Evolutionary conservation across 2,329 filamentous ascomycete species (phyloP).

Genomic region (Colletotrichum sp.): DNA sequence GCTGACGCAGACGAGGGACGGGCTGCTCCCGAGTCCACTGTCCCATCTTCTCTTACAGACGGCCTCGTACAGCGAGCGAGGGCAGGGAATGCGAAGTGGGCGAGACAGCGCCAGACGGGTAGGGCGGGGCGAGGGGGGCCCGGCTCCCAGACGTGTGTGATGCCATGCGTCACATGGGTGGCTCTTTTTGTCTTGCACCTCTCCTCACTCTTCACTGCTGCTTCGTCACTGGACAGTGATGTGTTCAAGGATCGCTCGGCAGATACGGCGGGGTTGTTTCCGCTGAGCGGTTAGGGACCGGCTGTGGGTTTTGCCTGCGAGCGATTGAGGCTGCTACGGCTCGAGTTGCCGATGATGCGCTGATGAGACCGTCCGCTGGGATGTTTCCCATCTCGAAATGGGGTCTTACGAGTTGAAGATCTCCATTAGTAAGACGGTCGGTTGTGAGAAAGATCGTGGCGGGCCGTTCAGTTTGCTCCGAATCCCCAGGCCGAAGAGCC

Average conservation of each 20-base stretch:
- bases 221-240: not conserved
- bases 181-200: not conserved
- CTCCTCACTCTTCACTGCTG: not conserved
- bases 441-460: not conserved
- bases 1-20: not conserved
- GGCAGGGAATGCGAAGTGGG: constrained; percentile 5
- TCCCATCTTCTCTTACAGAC: not conserved
- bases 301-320: not conserved
- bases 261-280: constrained; percentile 8
- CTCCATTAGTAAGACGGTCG: not conserved
- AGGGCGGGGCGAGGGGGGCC: not conserved
- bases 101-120: constrained; percentile 3
- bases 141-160: not conserved
- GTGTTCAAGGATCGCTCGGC: not conserved
- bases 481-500: not conserved
- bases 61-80: not conserved
- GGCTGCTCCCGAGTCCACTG: not conserved
- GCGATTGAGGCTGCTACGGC: not conserved
- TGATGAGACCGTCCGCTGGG: not conserved
- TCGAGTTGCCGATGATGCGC: not conserved
- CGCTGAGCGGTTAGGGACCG: not conserved
- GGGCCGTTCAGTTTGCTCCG: not conserved
- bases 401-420: not conserved
- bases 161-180: constrained; percentile 1
- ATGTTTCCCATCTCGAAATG: not conserved